A percentile compares a stretch with the other conserved stretches of the same genome.
phyloP scores from a whole-genome alignment of 2,329 filamentous ascomycete species.

The Sporothrix curviconia region DNA sequence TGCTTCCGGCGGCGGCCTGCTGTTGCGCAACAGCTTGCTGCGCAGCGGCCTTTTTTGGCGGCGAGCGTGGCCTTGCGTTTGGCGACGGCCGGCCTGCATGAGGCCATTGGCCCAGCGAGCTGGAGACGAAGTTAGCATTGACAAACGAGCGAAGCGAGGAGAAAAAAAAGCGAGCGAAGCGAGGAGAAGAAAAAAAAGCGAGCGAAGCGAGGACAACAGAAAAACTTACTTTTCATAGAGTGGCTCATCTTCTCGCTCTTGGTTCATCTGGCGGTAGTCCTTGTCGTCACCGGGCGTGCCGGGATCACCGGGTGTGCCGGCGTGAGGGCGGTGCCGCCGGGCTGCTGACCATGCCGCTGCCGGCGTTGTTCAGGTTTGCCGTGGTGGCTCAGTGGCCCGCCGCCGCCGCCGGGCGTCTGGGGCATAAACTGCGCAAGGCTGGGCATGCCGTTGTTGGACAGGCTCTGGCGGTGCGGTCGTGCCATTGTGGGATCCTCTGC shows the following conservation, averaged over 20 bases:
- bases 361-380: no score
- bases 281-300: slow-evolving; percentile 32
- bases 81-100: slow-evolving; percentile 53
- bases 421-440: slow-evolving; percentile 19
- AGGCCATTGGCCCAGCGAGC: slow-evolving; percentile 55
- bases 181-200: background rate
- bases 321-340: background rate
- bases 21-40: slow-evolving; percentile 23
- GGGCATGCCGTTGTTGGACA: background rate
- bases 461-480: background rate
- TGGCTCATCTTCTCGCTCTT: slow-evolving; percentile 62
- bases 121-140: slow-evolving; percentile 22
- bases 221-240: slow-evolving; percentile 55
- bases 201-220: background rate
- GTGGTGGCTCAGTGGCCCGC: background rate
- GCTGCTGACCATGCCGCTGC: background rate
- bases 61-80: slow-evolving; percentile 55
- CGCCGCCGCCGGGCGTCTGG: background rate
- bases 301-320: background rate
- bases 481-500: background rate
- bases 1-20: no score
- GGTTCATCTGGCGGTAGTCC: slow-evolving; percentile 55
- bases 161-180: slow-evolving; percentile 3
- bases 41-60: slow-evolving; percentile 42
- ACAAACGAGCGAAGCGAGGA: background rate